Base-by-base conservation (phyloP, 805 yeast genomes). In the Candida ipomoeae region DNA sequence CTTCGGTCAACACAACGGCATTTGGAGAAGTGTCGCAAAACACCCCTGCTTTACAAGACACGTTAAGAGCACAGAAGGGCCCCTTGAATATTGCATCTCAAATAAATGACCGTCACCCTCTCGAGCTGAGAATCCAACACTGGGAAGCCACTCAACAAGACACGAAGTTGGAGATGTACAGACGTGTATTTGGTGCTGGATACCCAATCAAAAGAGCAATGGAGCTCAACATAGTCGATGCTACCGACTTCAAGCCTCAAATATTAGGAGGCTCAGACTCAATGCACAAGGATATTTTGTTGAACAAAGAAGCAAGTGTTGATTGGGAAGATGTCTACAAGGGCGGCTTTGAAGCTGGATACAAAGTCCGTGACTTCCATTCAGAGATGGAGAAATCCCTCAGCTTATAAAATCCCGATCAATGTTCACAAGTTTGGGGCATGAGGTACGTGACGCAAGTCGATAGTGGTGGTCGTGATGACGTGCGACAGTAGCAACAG, bases 241-340 rank as follows among this genome's bases (percentile, higher is more conserved):
- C 77, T 44, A 80, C 87, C 13, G 89, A 87, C 52, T 83, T 83
- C 66, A 82, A 76, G 54, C 96, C 96, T 6, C 62, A 69, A 32
- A 66, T 77, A 5, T 68, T 83, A 43, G 89, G 89, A 13, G 85
- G 83, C 6, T 59, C 81, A 6, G 71, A 77, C 41, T 74, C 79
- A 51, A 51, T 89, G 53, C 96, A 89, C 63, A 78, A 75, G 53
- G 96, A 91, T 62, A 87, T 94, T 48, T 75, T 94, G 51, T 65
- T 82, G 63, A 88, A 88, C 70, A 84, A 80, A 62, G 98, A 94
- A 52, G 69, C 84, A 18, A 68, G 81, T 14, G 71, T 92, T 39
- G 97, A 89, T 60, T 92, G 98, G 97, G 98, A 94, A 62, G 98
- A 94, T 62, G 78, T 92, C 18, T 91, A 91, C 66, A 74, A 75